Evolutionary conservation across 1,284 basidiomycete species (phyloP), one percentile per base, ranked within the genome.

Genomic region (Ganoderma multipileum): DNA sequence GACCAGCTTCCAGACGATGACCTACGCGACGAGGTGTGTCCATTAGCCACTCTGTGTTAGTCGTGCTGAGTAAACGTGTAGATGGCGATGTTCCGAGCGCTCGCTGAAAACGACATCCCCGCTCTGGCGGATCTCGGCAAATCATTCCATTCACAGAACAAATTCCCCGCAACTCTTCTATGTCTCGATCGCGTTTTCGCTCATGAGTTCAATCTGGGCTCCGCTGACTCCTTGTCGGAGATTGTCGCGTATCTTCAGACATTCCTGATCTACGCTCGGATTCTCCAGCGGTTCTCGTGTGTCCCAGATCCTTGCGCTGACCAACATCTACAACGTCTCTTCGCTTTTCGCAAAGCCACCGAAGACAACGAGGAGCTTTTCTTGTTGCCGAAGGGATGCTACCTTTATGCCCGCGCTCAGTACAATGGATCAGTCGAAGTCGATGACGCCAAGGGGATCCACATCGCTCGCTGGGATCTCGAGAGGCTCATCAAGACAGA

Each of bases 51-150:
- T 14, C 9, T 52, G 33, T 30, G 28, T 2, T 36, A 44, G 33
- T 11, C 23, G 20, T 61, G 62, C 23, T n/a, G 23, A 41, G 41
- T 26, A 23, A 30, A 55, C 14, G 14, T n/a, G 12, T 61, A 79
- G 77, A 59, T 78, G 11, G 20, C 52, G 0, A 85, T 87, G 84
- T 87, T 87, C 72, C 74, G 72, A 39, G 77, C 79, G 1, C 82
- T 87, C 3, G 42, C 71, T 5, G n/a, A 73, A 0, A 41, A 69
- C 36, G 74, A 81, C 66, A 33, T 66, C 20, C 30, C 54, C 3
- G 41, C 67, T 6, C 79, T 86, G 11, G 72, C 74, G 33, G 6
- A 67, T 23, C 73, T 83, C 58, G 76, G 81, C 47, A 28, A 73
- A 23, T 59, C 33, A 18, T 81, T 84, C 44, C 65, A 41, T 0